Base-by-base conservation (phyloP, 768 basidiomycete genomes). In the Pulveroboletus sp. region DNA sequence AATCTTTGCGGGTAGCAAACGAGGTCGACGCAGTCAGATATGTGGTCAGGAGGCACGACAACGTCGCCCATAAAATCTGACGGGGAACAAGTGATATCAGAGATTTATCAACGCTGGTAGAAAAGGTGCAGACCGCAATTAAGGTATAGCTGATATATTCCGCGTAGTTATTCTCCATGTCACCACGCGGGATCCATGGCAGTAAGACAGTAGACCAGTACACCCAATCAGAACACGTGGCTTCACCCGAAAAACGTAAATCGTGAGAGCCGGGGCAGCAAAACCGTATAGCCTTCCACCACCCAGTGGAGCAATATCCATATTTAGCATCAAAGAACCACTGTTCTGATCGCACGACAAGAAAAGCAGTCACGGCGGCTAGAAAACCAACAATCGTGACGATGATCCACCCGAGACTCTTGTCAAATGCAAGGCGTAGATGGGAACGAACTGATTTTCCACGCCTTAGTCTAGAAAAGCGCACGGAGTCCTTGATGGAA, bases 281-380 rank as follows among this genome's bases (percentile, higher is more conserved):
- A 67, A 92, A 91, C 4, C 84, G 74, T 55, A 79, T 84, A 1
- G 91, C 82, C 56, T 79, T 85, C 72, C 78, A 85, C 84, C 87
- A 87, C 1, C 74, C 74, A 0, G 68, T 66, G 2, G 59, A 59
- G 66, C 95, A 99, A 63, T 89, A 90, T 0, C 97, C 97, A 43
- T 92, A 89, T 69, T 98, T 98, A 47, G 86, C 63, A 67, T 95
- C 92, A 60, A 97, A 99, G 9, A 98, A 73, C 77, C 82, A 85
- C 63, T 88, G 86, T 62, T 99, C 97, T 50, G 79, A 76, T 17
- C 89, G 82, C 33, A 94, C 81, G 55, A 99, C 85, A 47, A 90
- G 67, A 64, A 91, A 97, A 5, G 95, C 95, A 33, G 89, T 71
- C 39, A 94, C 50, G 9, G 95, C 94, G 11, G 90, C 89, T 21